Conservation (phyloP, 768 basidiomycete genomes). For the Leccinum obscurum region DNA sequence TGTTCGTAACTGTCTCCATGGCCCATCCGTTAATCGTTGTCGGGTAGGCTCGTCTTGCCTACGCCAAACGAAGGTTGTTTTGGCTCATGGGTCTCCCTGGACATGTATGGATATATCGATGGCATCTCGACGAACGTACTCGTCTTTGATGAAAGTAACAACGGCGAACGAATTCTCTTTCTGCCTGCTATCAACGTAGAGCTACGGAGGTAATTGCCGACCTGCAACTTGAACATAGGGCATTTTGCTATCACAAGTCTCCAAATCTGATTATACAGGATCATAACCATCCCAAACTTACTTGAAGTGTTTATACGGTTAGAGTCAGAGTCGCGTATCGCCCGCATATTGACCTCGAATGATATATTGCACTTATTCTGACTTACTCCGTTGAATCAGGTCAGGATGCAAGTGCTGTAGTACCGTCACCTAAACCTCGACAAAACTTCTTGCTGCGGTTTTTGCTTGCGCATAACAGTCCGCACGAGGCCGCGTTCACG, state of each 20-base stretch:
- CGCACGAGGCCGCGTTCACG: neutral
- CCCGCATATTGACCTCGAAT: neutral
- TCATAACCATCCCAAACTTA: neutral
- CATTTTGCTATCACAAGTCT: neutral
- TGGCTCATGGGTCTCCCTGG: conserved; percentile 20
- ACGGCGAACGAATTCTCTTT: conserved; percentile 10
- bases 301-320: neutral
- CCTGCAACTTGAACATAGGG: neutral
- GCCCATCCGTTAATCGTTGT: neutral
- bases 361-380: neutral
- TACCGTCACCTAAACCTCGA: neutral
- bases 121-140: conserved; percentile 24
- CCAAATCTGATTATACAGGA: neutral
- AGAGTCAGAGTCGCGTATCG: neutral
- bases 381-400: neutral
- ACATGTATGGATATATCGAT: conserved; percentile 27
- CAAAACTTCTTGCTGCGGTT: neutral
- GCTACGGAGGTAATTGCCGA: conserved; percentile 9
- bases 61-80: conserved; percentile 22
- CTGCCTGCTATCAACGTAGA: conserved; percentile 15
- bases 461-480: neutral
- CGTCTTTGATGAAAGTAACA: neutral
- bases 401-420: neutral
- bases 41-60: conserved; percentile 18
- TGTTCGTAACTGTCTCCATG: neutral